phyloP scores from a whole-genome alignment of 2,329 filamentous ascomycete species.

The Penicillium sp. region DNA sequence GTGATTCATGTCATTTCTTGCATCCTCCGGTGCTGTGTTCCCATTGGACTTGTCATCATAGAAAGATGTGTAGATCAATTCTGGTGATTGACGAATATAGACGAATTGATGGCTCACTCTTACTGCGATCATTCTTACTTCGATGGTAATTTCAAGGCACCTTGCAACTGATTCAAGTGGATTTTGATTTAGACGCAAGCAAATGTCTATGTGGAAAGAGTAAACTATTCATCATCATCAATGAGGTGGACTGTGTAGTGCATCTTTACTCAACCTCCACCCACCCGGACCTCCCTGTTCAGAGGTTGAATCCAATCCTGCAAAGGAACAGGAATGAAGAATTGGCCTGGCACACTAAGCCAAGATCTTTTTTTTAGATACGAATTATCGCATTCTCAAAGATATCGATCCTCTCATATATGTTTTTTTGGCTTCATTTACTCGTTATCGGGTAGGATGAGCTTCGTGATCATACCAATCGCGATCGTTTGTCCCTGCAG shows the following conservation, averaged over 20 bases:
- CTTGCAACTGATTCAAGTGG: no score
- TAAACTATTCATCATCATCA: slow-evolving; percentile 33
- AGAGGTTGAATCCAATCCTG: slow-evolving; percentile 5
- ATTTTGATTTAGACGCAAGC: slow-evolving; percentile 18
- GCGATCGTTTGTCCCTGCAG: slow-evolving; percentile 93
- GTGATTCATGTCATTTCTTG: slow-evolving; percentile 2
- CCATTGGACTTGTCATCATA: no score
- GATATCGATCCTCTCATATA: slow-evolving; percentile 2
- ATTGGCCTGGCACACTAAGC: background rate
- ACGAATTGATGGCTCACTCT: slow-evolving; percentile 3
- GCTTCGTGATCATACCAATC: slow-evolving; percentile 97
- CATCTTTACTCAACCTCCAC: slow-evolving; percentile 22
- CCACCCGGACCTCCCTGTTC: slow-evolving; percentile 16
- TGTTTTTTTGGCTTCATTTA: slow-evolving; percentile 9
- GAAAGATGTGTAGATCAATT: no score
- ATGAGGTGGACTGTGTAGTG: slow-evolving; percentile 20
- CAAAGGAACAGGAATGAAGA: slow-evolving; percentile 1
- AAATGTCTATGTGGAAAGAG: slow-evolving; percentile 23
- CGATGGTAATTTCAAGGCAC: no score
- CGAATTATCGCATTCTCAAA: no score
- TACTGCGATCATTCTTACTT: no score
- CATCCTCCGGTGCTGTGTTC: background rate
- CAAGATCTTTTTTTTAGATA: slow-evolving; percentile 6
- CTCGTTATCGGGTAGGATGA: slow-evolving; percentile 46
- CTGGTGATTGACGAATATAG: slow-evolving; percentile 1